These are phyloP conservation scores for Paecilomyces variotii DNA, from an alignment of 2,329 filamentous ascomycete genomes.

Conservation along the genomic window DNA sequence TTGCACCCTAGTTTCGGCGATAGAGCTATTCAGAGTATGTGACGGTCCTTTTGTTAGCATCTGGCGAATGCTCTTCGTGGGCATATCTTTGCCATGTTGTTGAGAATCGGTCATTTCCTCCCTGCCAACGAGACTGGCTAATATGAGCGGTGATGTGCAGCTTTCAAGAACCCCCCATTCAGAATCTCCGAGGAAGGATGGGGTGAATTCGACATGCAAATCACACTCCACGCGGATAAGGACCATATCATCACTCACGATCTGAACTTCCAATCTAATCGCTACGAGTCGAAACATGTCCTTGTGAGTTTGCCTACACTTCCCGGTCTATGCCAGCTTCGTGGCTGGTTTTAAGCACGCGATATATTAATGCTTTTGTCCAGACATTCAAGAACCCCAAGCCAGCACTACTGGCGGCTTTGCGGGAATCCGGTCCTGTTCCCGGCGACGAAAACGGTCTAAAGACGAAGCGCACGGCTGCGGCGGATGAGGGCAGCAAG, in stretches of 20 bases:
- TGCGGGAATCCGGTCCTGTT: slow-evolving; percentile 80
- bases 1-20: slow-evolving; percentile 91
- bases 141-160: slow-evolving; percentile 36
- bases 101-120: background rate
- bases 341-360: background rate
- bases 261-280: slow-evolving; percentile 75
- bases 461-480: slow-evolving; percentile 53
- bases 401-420: slow-evolving; percentile 66
- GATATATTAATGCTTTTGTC: background rate
- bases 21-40: slow-evolving; percentile 69
- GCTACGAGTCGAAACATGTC: slow-evolving; percentile 74
- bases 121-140: slow-evolving; percentile 1
- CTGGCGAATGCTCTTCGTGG: background rate
- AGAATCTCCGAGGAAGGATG: slow-evolving; percentile 88
- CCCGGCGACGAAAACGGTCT: slow-evolving; percentile 60
- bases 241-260: slow-evolving; percentile 78
- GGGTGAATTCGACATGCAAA: slow-evolving; percentile 96
- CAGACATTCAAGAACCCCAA: slow-evolving; percentile 87
- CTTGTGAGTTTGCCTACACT: slow-evolving; percentile 46
- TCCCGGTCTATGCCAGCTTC: background rate
- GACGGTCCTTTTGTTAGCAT: background rate
- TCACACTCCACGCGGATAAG: slow-evolving; percentile 80
- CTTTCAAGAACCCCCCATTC: slow-evolving; percentile 78
- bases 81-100: background rate
- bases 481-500: slow-evolving; percentile 56